These are phyloP conservation scores for Carallia brachiata DNA, from an alignment of 345 rosid genomes.

Conservation along the genomic window DNA sequence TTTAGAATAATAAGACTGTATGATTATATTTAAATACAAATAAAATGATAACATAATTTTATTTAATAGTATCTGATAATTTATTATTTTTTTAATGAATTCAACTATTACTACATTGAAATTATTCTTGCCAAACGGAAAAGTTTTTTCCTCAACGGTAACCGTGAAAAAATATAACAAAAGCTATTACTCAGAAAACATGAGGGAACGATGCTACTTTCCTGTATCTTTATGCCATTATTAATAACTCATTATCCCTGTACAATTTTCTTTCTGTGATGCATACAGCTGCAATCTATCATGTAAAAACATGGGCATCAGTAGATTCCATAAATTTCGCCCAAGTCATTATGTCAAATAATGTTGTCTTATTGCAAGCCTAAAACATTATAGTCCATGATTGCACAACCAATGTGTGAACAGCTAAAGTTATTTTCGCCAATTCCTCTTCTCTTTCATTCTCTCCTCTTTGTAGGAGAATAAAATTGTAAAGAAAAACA, in stretches of 20 bases:
- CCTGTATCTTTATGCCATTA: not conserved
- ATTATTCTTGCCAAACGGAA: too few relatives aligned
- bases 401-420: slow-evolving; percentile 28
- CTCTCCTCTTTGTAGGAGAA: slow-evolving; percentile 18
- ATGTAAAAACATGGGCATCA: slow-evolving; percentile 40
- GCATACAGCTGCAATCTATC: not conserved
- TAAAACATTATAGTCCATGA: slow-evolving; percentile 46
- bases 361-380: slow-evolving; percentile 52
- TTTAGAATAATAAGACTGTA: too few relatives aligned
- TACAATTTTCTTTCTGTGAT: slow-evolving; percentile 13
- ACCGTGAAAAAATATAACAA: too few relatives aligned
- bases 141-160: too few relatives aligned
- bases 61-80: too few relatives aligned
- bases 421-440: slow-evolving; percentile 19
- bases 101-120: too few relatives aligned
- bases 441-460: not conserved
- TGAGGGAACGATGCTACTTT: too few relatives aligned
- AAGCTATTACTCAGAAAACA: too few relatives aligned
- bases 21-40: too few relatives aligned
- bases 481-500: slow-evolving; percentile 7
- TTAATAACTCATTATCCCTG: slow-evolving; percentile 1
- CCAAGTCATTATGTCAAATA: slow-evolving; percentile 36
- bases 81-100: too few relatives aligned
- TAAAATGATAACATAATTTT: too few relatives aligned
- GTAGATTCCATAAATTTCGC: slow-evolving; percentile 54